A percentile compares a stretch with the other conserved stretches of the same genome.
Evolutionary conservation across 176 grass and related monocot genomes (phyloP).

Genomic region (Bolboschoenus planiculmis): DNA sequence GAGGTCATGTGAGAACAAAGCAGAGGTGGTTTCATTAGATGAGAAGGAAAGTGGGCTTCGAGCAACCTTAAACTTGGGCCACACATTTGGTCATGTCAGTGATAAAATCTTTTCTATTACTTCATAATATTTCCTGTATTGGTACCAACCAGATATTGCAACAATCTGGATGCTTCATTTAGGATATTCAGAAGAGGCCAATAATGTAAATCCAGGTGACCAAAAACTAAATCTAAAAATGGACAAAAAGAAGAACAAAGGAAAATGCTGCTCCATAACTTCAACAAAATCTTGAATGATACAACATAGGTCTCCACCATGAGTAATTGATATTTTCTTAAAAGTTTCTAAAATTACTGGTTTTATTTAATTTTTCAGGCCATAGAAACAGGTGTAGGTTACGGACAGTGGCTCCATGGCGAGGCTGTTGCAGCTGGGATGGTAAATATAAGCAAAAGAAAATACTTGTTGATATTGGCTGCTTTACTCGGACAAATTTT

Average conservation of each 20-base stretch:
- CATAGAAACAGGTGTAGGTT: conserved; percentile 79
- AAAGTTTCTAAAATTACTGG: neutral
- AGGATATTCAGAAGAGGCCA: neutral
- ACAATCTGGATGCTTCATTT: neutral
- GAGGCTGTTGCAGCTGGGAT: conserved; percentile 87
- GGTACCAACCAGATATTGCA: neutral
- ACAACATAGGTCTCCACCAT: neutral
- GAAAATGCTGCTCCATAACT: neutral
- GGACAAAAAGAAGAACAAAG: neutral
- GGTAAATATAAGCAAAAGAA: conserved; percentile 30
- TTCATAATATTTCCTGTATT: neutral
- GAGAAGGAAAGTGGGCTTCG: conserved; percentile 93
- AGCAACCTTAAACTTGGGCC: conserved; percentile 90
- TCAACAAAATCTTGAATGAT: neutral
- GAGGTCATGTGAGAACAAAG: conserved; percentile 98
- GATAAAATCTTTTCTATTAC: neutral
- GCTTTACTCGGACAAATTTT: neutral
- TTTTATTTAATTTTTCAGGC: conserved; percentile 46
- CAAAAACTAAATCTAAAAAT: neutral
- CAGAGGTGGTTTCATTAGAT: conserved; percentile 87
- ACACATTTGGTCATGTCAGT: conserved; percentile 97
- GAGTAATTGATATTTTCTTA: neutral
- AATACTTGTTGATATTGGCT: neutral
- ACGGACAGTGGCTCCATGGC: conserved; percentile 91
- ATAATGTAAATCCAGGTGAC: neutral